Evolutionary conservation across 78 protist genomes (phyloP), one percentile per base, ranked within the genome.

Genomic region (Paratrimastix pyriformis): DNA sequence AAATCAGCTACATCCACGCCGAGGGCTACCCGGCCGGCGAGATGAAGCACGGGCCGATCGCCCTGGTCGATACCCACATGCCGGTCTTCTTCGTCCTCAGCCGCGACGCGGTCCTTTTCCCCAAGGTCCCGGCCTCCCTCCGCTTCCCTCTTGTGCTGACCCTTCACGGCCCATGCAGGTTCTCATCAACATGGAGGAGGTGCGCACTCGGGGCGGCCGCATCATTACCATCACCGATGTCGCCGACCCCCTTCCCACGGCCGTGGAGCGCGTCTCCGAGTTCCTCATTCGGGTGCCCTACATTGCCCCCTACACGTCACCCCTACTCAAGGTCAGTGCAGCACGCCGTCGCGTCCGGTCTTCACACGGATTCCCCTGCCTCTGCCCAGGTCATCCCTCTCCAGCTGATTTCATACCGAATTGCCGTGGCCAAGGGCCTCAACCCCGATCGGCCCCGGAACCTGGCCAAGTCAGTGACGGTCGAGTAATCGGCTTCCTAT

Each of bases 11-110:
- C 87, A 84, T 91, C 38, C 97, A 93, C 73, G 70, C 93, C 18
- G 98, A 95, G 80, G 96, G 94, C 54, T 77, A 77, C 75, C 73
- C 82, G 30, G 85, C 94, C 13, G 97, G 97, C 18, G 99, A 91
- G 71, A 77, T 96, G 48, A 96, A 96, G 88, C 99, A 96, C 81
- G 97, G 98, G 1, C 96, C 98, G 15, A 83, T 95, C 3, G 98
- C 98, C 6, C 79, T 95, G 37, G 83, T 95, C 48, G 94, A 72
- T 7, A 26, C 7, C 42, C 45, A 45, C 60, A 69, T 69, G 55
- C 74, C 74, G 5, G 50, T 69, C 39, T 13, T 69, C 55, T 69
- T 42, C 54, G 46, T 69, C 7, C 39, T 40, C 74, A 3, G 48
- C 4, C 5, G 33, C 55, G 54, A 69, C n/a, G 7, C 30, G 39